phyloP scores from a whole-genome alignment of 768 basidiomycete genomes.

The Trametes maxima region DNA sequence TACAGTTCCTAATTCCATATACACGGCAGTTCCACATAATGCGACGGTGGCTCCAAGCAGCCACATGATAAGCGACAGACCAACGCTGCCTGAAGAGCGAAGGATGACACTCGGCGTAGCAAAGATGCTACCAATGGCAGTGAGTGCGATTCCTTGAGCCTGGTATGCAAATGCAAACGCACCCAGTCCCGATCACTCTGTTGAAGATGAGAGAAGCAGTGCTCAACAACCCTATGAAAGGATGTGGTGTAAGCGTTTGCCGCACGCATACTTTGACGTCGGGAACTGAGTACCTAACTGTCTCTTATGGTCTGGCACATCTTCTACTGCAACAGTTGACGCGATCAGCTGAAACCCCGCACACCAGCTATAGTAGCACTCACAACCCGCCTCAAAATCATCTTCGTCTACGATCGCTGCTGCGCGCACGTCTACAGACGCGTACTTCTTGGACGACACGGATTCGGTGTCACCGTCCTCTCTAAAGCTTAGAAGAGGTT shows the following conservation, averaged over 20 bases:
- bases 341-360: background rate
- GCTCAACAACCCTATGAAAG: constrained; percentile 17
- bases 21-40: constrained; percentile 67
- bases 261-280: background rate
- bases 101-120: constrained; percentile 71
- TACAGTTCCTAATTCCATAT: constrained; percentile 76
- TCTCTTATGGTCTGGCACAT: constrained; percentile 50
- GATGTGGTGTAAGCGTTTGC: background rate
- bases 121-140: constrained; percentile 52
- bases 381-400: background rate
- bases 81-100: constrained; percentile 67
- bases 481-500: constrained; percentile 3
- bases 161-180: constrained; percentile 13
- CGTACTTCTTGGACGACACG: constrained; percentile 12
- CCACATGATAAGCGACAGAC: constrained; percentile 71
- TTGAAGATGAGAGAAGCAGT: constrained; percentile 74
- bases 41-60: constrained; percentile 66
- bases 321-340: constrained; percentile 36
- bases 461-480: background rate
- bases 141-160: background rate
- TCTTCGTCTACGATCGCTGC: constrained; percentile 2
- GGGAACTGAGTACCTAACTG: constrained; percentile 47
- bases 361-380: background rate
- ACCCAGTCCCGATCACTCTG: constrained; percentile 76
- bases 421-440: constrained; percentile 11